Evolutionary conservation across 441 rosid genomes (phyloP).

Genomic region (Dalechampia spathulata): DNA sequence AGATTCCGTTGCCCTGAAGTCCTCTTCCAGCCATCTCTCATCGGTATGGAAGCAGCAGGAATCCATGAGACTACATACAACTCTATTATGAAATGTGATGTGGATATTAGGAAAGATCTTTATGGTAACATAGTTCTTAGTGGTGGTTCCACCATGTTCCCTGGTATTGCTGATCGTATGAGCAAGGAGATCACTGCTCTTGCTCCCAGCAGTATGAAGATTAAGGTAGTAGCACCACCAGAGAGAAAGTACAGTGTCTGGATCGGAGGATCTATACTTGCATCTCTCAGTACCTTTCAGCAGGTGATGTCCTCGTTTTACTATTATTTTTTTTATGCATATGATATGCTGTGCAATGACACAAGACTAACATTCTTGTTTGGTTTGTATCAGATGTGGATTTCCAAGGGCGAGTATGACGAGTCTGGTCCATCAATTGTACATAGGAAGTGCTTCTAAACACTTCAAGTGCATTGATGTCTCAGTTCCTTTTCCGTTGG

Average conservation of each 20-base stretch:
- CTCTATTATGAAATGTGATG: constrained; percentile 89
- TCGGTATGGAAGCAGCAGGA: constrained; percentile 87
- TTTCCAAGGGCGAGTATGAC: constrained; percentile 53
- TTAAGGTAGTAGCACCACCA: constrained; percentile 76
- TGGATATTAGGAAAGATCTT: constrained; percentile 80
- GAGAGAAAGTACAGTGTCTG: constrained; percentile 92
- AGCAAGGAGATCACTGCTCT: constrained; percentile 81
- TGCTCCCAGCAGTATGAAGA: constrained; percentile 79
- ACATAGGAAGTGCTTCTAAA: constrained; percentile 73
- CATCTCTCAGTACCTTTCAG: constrained; percentile 89
- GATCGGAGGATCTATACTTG: constrained; percentile 85
- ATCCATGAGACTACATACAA: constrained; percentile 80
- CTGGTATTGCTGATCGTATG: constrained; percentile 80
- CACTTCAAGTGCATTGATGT: constrained; percentile 21
- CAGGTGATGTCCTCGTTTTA: constrained; percentile 53
- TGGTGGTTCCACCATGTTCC: constrained; percentile 87
- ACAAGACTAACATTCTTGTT: no score
- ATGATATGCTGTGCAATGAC: no score
- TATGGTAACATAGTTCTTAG: constrained; percentile 72
- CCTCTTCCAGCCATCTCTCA: constrained; percentile 80
- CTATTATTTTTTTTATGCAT: background rate
- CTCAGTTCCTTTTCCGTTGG: constrained; percentile 35
- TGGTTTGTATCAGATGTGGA: constrained; percentile 55
- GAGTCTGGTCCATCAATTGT: constrained; percentile 64
- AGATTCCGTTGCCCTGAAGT: constrained; percentile 87